A percentile compares a stretch with the other conserved stretches of the same genome.
Evolutionary conservation across 2,329 filamentous ascomycete genomes (phyloP).

Genomic region (Elsinoe perseae): DNA sequence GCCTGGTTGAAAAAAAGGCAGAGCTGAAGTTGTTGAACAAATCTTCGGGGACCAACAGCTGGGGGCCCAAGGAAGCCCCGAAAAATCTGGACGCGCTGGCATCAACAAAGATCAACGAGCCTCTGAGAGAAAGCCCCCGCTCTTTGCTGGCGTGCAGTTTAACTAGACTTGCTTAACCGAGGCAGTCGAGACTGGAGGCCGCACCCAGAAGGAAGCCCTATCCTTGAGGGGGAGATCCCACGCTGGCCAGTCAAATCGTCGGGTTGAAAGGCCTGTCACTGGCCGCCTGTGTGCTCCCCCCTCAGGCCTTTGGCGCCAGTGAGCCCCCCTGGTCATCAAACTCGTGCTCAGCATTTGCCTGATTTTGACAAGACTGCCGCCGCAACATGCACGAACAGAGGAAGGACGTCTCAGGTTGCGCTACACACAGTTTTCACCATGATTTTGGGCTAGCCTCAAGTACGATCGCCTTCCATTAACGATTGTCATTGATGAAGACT

Average conservation of each 20-base stretch:
- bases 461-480: not conserved
- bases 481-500: not conserved
- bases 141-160: not conserved
- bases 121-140: not conserved
- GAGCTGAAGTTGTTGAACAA: slow-evolving; percentile 12
- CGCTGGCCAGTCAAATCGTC: slow-evolving; percentile 4
- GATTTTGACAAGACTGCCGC: not conserved
- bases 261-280: not conserved
- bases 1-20: slow-evolving; percentile 6
- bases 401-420: not conserved
- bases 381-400: too few species aligned
- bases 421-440: not conserved
- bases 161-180: slow-evolving; percentile 3
- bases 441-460: not conserved
- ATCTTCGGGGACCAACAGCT: not conserved
- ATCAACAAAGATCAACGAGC: not conserved
- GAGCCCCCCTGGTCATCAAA: slow-evolving; percentile 1
- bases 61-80: slow-evolving; percentile 2
- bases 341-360: not conserved
- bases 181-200: too few species aligned
- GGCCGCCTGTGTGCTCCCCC: not conserved
- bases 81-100: not conserved
- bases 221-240: not conserved
- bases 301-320: not conserved
- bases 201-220: not conserved